Base-by-base conservation (phyloP, 495 filamentous ascomycete species). In the Pyrenula massariospora region DNA sequence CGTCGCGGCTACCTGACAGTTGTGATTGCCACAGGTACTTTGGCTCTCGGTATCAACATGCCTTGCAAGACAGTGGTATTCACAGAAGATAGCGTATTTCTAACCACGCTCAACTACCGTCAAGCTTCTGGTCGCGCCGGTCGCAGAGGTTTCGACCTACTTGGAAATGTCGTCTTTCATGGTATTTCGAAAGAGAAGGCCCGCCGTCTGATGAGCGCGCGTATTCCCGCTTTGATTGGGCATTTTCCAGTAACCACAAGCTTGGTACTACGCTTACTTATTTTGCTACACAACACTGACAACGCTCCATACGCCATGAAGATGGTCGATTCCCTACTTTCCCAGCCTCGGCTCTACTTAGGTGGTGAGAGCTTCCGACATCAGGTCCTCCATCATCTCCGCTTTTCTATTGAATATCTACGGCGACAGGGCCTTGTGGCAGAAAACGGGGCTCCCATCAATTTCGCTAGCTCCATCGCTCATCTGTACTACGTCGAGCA, bases 61-160 rank as follows among this genome's bases (percentile, higher is more conserved):
- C 87, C 87, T 21, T 89, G 87, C 62, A 86, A 86, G 60, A 91
- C 87, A 0, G 85, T 89, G 10, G 79, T 90, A 3, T 91, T 91
- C 64, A 77, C 73, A 3, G 86, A 85, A 2, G 85, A 91, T 60
- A 84, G 81, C 0, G 73, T 87, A 11, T 88, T 74, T 58, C 66
- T 91, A 52, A 89, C 85, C 0, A 80, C 87, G 0, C 76, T 91
- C 31, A 87, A 86, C 64, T 91, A 81, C 65, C 79, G 86, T 10
- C 87, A 91, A 67, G 84, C 82, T 10, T 79, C 86, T 55, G 87
- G 87, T 63, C 82, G 87, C 71, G 82, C 87, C 24, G 87, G 87
- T 53, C 83, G 87, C 65, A 82, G 87, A 63, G 87, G 87, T 22
- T 91, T 91, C 59, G 87, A 91, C 62, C 65, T 88, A 19, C 73